Evolutionary conservation across 2,329 filamentous ascomycete species (phyloP), one percentile per base, ranked within the genome.

Genomic region (Aaosphaeria pasadenensis): DNA sequence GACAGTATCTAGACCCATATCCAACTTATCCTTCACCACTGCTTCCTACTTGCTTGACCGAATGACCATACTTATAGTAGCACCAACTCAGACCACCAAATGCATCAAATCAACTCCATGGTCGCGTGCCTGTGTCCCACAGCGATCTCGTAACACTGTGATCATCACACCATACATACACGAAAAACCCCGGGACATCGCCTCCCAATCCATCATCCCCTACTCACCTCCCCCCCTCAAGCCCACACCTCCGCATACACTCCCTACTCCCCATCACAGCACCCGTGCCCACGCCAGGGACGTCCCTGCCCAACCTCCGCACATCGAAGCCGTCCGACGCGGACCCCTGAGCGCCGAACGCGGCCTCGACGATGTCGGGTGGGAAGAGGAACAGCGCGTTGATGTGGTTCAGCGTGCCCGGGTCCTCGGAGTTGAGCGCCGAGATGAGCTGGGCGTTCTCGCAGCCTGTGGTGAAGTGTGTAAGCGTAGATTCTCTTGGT

Each of bases 391-490:
- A 75, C 29, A 79, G 60, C 2, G 62, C 63, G 43, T 78, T 75
- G 6, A 73, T 66, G 40, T 77, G 61, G 49, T 80, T 80, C 11
- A 70, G 56, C 1, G 77, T 80, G n/a, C 77, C 77, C 1, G 73
- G 64, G 48, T 81, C 77, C 33, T 77, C 74, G 30, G 65, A 71
- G 54, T 73, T 75, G 39, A 80, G 71, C 1, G 77, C 74, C 11
- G 74, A 77, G 47, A 80, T 62, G 39, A 81, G 70, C 35, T 75
- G 74, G 1, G 76, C 72, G 36, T 77, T 74, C 17, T 72, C 70
- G 58, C 77, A 81, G 39, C 67, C 75, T 77, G n/a, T 7, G 13
- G 2, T 6, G 11, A 36, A 24, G 17, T 24, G 17, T 24, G 33
- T 11, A 32, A 33, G 11, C 29, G 29, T 31, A 11, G 5, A 7